These are phyloP conservation scores for Barnettozyma sp. DNA, from an alignment of 805 yeast species.

Conservation along the genomic window DNA sequence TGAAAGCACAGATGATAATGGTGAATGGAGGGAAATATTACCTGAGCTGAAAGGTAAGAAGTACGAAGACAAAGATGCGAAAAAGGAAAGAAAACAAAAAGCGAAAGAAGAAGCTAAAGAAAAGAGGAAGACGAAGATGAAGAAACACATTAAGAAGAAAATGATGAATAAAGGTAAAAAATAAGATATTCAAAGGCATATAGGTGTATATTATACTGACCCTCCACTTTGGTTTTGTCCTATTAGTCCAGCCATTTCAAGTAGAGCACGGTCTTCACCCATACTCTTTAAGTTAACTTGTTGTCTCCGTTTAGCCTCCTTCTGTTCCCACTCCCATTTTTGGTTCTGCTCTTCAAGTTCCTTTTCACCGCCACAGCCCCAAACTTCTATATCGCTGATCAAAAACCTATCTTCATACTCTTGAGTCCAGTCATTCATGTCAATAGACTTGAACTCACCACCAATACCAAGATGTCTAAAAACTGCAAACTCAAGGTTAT, in stretches of 20 bases:
- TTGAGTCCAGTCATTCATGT: constrained; percentile 13
- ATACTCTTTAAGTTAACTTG: constrained; percentile 55
- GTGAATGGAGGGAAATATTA: constrained; percentile 38
- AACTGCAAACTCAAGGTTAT: constrained; percentile 70
- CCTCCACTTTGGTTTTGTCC: constrained; percentile 47
- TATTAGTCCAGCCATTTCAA: constrained; percentile 74
- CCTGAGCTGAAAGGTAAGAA: constrained; percentile 60
- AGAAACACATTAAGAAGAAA: constrained; percentile 76
- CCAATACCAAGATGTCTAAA: constrained; percentile 64
- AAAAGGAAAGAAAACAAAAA: constrained; percentile 65
- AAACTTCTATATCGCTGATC: constrained; percentile 75
- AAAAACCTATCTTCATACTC: constrained; percentile 64
- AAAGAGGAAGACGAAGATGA: constrained; percentile 74
- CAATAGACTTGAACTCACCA: constrained; percentile 39
- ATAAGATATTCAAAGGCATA: constrained; percentile 11
- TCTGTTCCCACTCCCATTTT: constrained; percentile 88
- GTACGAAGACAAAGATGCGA: constrained; percentile 69
- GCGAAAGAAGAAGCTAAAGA: constrained; percentile 76
- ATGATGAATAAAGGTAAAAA: constrained; percentile 51
- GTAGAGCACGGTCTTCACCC: constrained; percentile 77
- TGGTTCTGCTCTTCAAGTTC: constrained; percentile 71
- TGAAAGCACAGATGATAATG: constrained; percentile 28
- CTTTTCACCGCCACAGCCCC: constrained; percentile 83
- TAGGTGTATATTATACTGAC: no score
- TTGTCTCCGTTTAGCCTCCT: constrained; percentile 75